phyloP scores from a whole-genome alignment of 495 filamentous ascomycete genomes.

The Chaetomium cochliodes region DNA sequence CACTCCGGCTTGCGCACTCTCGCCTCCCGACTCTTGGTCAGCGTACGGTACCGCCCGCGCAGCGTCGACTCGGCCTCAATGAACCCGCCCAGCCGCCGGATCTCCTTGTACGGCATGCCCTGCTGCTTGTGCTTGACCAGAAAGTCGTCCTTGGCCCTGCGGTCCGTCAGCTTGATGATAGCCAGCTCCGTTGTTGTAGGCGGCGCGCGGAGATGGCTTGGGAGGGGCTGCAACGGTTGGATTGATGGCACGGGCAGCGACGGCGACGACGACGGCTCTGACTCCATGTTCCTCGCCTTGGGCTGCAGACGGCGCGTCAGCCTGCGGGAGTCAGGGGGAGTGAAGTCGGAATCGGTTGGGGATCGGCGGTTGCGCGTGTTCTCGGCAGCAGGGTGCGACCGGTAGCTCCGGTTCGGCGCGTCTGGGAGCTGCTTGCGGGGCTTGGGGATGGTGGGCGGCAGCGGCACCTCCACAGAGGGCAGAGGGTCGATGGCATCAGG shows the following conservation, averaged over 20 bases:
- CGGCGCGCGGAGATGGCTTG: not conserved
- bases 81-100: constrained; percentile 63
- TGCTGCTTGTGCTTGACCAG: constrained; percentile 60
- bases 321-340: constrained; percentile 17
- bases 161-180: constrained; percentile 25
- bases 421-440: constrained; percentile 38
- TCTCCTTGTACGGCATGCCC: constrained; percentile 80
- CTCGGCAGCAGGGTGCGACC: not conserved
- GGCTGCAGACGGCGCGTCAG: not conserved
- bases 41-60: constrained; percentile 71
- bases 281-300: not conserved
- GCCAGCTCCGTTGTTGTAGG: not conserved
- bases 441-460: constrained; percentile 15
- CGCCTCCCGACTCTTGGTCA: constrained; percentile 74
- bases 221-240: not conserved
- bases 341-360: not conserved
- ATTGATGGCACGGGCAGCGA: too few species aligned
- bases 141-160: constrained; percentile 55
- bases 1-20: constrained; percentile 78
- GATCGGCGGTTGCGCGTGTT: not conserved
- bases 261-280: not conserved
- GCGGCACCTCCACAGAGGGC: not conserved
- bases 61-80: constrained; percentile 84
- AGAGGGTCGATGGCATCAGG: not conserved
- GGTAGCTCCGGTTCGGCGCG: not conserved